Base-by-base conservation (phyloP, 768 basidiomycete genomes). In the Boletus sp. region DNA sequence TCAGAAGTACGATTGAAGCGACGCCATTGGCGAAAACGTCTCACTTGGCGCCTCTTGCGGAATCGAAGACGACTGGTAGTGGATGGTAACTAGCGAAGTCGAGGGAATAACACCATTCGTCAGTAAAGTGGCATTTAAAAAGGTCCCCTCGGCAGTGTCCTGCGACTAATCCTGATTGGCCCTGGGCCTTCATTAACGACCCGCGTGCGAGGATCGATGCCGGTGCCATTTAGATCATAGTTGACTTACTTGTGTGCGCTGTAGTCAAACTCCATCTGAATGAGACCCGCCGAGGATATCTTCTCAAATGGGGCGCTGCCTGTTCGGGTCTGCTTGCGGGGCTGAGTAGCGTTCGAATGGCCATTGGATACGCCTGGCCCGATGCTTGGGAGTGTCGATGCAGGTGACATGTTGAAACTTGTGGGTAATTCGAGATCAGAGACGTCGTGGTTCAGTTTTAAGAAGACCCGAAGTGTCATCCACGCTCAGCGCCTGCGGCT, bases 1-100 rank as follows among this genome's bases (percentile, higher is more conserved):
- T 44, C 33, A 37, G 35, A 34, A 21, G 7, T 14, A 14, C 7
- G 1, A 35, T 4, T 14, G 9, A 55, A 34, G 54, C 19, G 25
- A 54, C 30, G 23, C 61, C 58, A 54, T 57, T 54, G 44, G 69
- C 76, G 59, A 70, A 79, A 77, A 70, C 43, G 50, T 77, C 88
- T 81, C 79, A 93, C 90, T 85, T 90, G 25, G 90, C 93, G 40
- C 96, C 97, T 57, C 82, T 81, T 21, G 90, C 96, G 42, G 83
- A 81, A 60, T 97, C 93, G 65, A 98, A 96, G 47, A 97, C 95
- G 57, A 97, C 83, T 9, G 96, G 95, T 9, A 98, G 76, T 0
- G 97, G 95, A 68, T 97, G 93, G 70, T 98, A 98, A 74, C 96
- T 98, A 75, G 68, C 48, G 77, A 68, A 74, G 75, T 74, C 75